A percentile compares a stretch with the other conserved stretches of the same genome.
phyloP scores from a whole-genome alignment of 768 basidiomycete genomes.

The Suillus ampliporus region DNA sequence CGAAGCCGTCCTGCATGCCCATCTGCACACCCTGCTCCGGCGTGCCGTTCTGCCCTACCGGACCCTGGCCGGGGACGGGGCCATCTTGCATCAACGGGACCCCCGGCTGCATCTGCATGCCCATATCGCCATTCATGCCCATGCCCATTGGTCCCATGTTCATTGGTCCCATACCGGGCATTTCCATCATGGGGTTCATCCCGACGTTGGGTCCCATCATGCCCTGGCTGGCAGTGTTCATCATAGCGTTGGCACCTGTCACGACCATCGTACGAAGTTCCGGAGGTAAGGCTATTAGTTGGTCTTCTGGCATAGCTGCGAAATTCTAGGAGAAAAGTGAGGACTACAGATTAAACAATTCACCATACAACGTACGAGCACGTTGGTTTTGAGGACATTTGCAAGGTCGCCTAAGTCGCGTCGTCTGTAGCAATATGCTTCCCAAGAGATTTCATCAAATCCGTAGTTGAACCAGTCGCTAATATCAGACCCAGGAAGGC shows the following conservation, averaged over 20 bases:
- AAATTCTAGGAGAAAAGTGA: conserved; percentile 60
- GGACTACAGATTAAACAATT: conserved; percentile 5
- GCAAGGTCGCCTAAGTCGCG: conserved; percentile 82
- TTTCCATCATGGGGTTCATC: conserved; percentile 82
- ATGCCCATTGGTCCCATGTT: conserved; percentile 56
- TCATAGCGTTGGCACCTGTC: conserved; percentile 80
- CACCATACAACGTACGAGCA: conserved; percentile 61
- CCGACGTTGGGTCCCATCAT: conserved; percentile 59
- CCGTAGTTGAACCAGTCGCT: conserved; percentile 99
- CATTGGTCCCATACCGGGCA: conserved; percentile 65
- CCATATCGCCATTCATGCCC: conserved; percentile 72
- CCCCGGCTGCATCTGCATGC: conserved; percentile 53
- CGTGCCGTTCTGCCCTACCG: conserved; percentile 43
- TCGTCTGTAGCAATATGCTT: conserved; percentile 86
- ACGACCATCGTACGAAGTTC: conserved; percentile 89
- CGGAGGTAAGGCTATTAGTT: conserved; percentile 74
- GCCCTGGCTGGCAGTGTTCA: conserved; percentile 54
- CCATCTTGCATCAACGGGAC: conserved; percentile 62
- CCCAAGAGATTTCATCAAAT: conserved; percentile 97
- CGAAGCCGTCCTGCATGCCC: conserved; percentile 48
- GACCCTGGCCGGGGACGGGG: conserved; percentile 39
- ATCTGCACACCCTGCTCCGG: conserved; percentile 46
- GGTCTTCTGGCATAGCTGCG: conserved; percentile 82
- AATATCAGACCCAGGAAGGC: conserved; percentile 88
- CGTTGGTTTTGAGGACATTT: conserved; percentile 79